Evolutionary conservation across 768 basidiomycete species (phyloP).

Genomic region (Zangia roseola): DNA sequence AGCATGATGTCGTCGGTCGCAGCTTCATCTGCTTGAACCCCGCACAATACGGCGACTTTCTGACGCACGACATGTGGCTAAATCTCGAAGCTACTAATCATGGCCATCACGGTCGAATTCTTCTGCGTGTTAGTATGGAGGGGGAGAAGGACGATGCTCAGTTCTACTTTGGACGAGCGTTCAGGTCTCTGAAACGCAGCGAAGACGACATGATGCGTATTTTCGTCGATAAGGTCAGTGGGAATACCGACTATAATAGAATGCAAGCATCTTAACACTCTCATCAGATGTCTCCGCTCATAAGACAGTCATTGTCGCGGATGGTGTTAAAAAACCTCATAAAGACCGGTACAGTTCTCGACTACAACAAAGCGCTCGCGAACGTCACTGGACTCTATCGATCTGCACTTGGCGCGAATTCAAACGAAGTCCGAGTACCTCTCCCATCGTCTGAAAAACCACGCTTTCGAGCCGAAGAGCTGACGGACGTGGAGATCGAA

Average conservation of each 20-base stretch:
- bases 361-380: constrained; percentile 89
- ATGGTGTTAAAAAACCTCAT: constrained; percentile 73
- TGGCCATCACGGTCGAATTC: constrained; percentile 64
- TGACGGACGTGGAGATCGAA: constrained; percentile 94
- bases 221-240: constrained; percentile 90
- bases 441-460: constrained; percentile 74
- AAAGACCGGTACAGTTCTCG: constrained; percentile 59
- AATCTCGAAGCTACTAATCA: constrained; percentile 66
- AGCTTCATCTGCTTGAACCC: constrained; percentile 93
- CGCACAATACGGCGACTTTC: constrained; percentile 79
- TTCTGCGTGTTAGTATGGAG: constrained; percentile 94
- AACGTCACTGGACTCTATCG: constrained; percentile 81
- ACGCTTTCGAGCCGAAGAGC: constrained; percentile 71
- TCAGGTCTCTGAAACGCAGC: constrained; percentile 88
- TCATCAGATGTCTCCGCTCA: constrained; percentile 86
- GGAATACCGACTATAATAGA: background rate
- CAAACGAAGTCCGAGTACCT: constrained; percentile 74
- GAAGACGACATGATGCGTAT: constrained; percentile 95
- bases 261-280: background rate
- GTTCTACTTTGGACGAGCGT: constrained; percentile 96
- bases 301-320: constrained; percentile 82
- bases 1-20: constrained; percentile 89
- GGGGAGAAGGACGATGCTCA: constrained; percentile 98
- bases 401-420: constrained; percentile 64
- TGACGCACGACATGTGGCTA: constrained; percentile 91